Percentiles rank a stretch among this genome's conserved stretches.
These are phyloP conservation scores for Carex pumila DNA, from an alignment of 176 grass and related monocot species.

Conservation along the genomic window DNA sequence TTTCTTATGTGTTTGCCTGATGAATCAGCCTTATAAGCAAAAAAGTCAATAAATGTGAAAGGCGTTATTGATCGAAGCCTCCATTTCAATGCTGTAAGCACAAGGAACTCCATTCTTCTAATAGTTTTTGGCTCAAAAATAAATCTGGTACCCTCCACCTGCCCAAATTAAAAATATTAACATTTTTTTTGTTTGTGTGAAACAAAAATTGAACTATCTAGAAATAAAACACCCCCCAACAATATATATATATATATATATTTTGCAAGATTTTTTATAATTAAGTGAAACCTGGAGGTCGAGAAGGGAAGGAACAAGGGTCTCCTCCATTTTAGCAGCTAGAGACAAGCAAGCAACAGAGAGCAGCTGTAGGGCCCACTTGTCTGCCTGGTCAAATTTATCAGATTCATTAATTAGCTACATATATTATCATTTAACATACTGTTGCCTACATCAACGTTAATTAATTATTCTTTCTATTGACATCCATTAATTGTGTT, in stretches of 20 bases:
- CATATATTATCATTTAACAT: not conserved
- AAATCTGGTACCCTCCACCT: constrained; percentile 32
- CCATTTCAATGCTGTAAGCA: constrained; percentile 51
- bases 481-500: not conserved
- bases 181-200: not conserved
- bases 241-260: no score
- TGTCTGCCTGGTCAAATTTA: constrained; percentile 25
- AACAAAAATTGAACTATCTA: not conserved
- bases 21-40: constrained; percentile 25
- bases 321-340: constrained; percentile 51
- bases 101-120: constrained; percentile 55
- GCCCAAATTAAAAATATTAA: not conserved
- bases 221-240: not conserved
- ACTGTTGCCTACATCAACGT: not conserved
- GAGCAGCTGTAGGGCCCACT: constrained; percentile 38
- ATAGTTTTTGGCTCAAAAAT: constrained; percentile 50
- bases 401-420: constrained; percentile 1
- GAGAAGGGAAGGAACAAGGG: constrained; percentile 26
- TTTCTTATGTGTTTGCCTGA: constrained; percentile 13
- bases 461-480: constrained; percentile 4
- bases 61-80: constrained; percentile 40
- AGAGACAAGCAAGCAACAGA: constrained; percentile 43
- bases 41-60: constrained; percentile 44
- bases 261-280: not conserved
- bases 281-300: constrained; percentile 34